Evolutionary conservation across 108 stramenopile species (phyloP), one percentile per base, ranked within the genome.

Genomic region (Stephanodiscus triporus): DNA sequence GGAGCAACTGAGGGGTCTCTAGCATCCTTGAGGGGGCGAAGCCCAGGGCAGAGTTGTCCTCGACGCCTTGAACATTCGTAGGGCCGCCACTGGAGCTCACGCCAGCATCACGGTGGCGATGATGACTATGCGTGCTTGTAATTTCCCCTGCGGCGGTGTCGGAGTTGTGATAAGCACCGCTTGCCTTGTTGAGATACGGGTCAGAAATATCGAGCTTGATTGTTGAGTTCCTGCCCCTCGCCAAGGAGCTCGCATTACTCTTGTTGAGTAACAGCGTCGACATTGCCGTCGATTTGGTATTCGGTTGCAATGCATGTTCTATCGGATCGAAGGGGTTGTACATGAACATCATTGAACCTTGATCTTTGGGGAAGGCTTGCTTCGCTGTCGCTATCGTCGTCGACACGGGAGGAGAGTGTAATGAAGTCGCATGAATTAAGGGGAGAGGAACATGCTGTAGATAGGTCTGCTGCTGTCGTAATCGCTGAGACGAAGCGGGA

Each of bases 311-410:
- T 27, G 29, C 24, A 26, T 50, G 63, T 20, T 36, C 49, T 47
- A 67, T 67, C 5, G 66, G 22, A 67, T 67, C 66, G 22, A 20
- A 67, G 48, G 66, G 66, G 50, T 67, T 53, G 66, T 67, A 67
- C 14, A 67, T 8, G 32, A 67, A 30, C 34, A 30, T 50, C 34
- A 30, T 50, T 13, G 66, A 20, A 22, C 50, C 50, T 5, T 53
- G 50, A 67, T 53, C 66, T 53, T 67, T 50, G 20, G 66, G 66
- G 2, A 3, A 14, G 16, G 16, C 13, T 2, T 45, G 43, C 14
- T 45, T 16, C 2, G 14, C 43, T 3, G 43, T 4, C 43, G 43
- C 13, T 26, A 54, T 2, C 16, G 53, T 26, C 9, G 23, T 54
- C 53, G 1, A 5, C 5, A 26, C 4, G 9, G 24, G 53, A 54